Base-by-base conservation (phyloP, 2,329 filamentous ascomycete species). In the Scopulariopsis brevicaulis region DNA sequence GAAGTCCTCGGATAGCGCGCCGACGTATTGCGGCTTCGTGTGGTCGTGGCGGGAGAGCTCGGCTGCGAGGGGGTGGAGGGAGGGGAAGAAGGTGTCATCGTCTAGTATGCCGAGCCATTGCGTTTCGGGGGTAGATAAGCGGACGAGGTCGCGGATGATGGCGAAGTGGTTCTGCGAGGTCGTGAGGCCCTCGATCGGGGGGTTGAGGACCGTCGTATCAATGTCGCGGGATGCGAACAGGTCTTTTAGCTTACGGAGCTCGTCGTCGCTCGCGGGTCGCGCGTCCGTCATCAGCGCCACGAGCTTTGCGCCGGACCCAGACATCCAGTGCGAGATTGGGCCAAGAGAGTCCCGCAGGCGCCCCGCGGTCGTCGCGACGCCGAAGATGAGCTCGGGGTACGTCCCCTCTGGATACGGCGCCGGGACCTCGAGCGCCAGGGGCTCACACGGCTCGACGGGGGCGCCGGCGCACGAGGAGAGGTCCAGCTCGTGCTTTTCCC, bases 51-150 rank as follows among this genome's bases (percentile, higher is more conserved):
- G 65, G 37, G 64, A 64, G 2, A 85, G 72, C 6, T 75, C 71
- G n/a, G 74, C 66, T 24, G 75, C 70, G 18, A 85, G 69, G 0
- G 73, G 72, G 56, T 76, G 67, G 52, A 85, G 74, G 1, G 77
- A 80, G 1, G 78, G 75, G 66, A 84, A 84, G 66, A 85, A 85
- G 1, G 82, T 85, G 63, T 85, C 82, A 63, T 85, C 82, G 64
- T 85, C 82, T 43, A 85, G 74, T 54, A 85, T 71, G 53, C 75
- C 77, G 15, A 77, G 74, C 82, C 82, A 85, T 35, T 72, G 69
- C 0, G 80, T 82, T 15, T 71, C 63, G 0, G 73, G 66, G 11
- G 69, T 73, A 35, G 71, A 66, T 55, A 75, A 69, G 25, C 72
- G 65, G 25, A 80, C 67, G 60, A 84, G 73, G 43, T 78, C 71